Evolutionary conservation across 805 yeast genomes (phyloP), one percentile per base, ranked within the genome.

Genomic region (Cyberlindnera mycetangii): DNA sequence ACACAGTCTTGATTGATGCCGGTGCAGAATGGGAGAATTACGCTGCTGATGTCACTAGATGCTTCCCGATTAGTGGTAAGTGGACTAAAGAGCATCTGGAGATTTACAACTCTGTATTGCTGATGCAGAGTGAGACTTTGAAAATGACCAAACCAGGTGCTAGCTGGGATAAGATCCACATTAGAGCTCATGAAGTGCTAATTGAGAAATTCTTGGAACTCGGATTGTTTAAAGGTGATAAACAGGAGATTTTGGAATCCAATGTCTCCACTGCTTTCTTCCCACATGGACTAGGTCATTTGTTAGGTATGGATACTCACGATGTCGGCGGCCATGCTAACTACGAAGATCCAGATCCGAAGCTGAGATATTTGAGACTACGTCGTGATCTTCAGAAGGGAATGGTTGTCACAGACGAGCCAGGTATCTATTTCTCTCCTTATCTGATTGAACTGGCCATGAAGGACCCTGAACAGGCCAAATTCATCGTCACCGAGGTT

Each of bases 1-100:
- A 76, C 37, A 75, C 90, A 6, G 75, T 92, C 11, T 74, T 92
- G 49, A 83, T 92, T 42, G 99, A 92, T 68, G 97, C 98, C 8
- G 99, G 99, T 44, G 96, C 97, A 3, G 98, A 92, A 66, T 92
- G 97, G 97, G 78, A 79, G 52, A 81, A 88, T 62, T 92, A 92
- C 65, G 90, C 97, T 3, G 74, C 89, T 35, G 99, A 92, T 62
- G 97, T 93, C 34, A 93, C 99, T 14, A 78, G 99, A 61, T 86
- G 95, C 61, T 92, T 89, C 78, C 99, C 99, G 22, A 80, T 89
- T 44, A 76, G 72, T 50, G 99, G 99, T 7, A 81, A 83, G 43
- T 92, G 96, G 89, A 78, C 90, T 8, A 78, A 76, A 50, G 98
- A 93, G 60, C 95, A 92, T 56, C 74, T 86, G 53, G 87, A 77